Evolutionary conservation across 768 basidiomycete genomes (phyloP), one percentile per base, ranked within the genome.

Genomic region (Lentinula boryana): DNA sequence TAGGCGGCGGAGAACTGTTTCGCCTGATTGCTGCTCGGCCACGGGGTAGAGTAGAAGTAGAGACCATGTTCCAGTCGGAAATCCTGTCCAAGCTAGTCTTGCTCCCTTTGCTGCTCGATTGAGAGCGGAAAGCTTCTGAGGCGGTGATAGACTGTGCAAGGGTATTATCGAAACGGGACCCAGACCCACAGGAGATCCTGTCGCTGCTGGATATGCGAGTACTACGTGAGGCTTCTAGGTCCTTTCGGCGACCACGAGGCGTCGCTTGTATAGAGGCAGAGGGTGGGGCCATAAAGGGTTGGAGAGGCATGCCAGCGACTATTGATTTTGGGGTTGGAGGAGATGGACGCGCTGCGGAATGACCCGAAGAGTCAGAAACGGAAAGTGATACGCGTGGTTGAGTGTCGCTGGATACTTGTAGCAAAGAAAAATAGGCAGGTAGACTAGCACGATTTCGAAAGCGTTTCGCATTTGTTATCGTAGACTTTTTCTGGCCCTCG

Each of bases 351-450:
- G 77, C 70, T 63, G 76, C 71, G 31, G 80, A 80, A 63, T 77
- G 72, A 40, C 71, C 77, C 51, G 84, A 82, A 49, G 81, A 80
- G 53, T 77, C 75, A 9, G 81, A 77, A 62, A 46, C 56, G 65
- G 58, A 79, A 59, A 65, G 79, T 56, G 83, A 76, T 49, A 75
- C 61, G 66, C 71, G 70, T 53, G 70, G 64, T 53, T 38, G 51
- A 9, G 56, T 62, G 16, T 76, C 66, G 53, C 77, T 78, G 64
- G 72, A 74, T 65, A 84, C 75, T 68, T 85, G 82, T 41, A 91
- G 79, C 61, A 89, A 78, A 51, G 87, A 89, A 70, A 91, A 91
- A 72, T 84, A 89, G 18, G 87, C 82, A 21, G 89, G 89, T 32
- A 91, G 80, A 69, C 85, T 87, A 49, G 85, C 84, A 69, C 89